Conservation (phyloP, 768 basidiomycete genomes). For the Agrocybe praecox region DNA sequence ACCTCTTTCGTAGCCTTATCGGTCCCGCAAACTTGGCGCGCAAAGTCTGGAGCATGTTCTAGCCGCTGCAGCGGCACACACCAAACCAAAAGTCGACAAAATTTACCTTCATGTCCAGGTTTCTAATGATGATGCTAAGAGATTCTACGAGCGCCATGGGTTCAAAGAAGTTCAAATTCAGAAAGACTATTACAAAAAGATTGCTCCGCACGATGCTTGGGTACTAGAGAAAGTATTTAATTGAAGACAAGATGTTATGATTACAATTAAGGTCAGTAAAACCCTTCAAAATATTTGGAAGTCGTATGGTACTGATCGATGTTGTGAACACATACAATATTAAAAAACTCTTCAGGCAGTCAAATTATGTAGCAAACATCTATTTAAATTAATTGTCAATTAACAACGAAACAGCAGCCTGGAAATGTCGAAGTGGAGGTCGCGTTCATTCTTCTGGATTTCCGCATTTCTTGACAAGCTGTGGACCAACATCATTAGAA, state of each 20-base stretch:
- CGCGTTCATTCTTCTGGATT: constrained; percentile 54
- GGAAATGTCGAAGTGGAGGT: not conserved
- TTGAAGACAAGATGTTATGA: constrained; percentile 16
- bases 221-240: constrained; percentile 68
- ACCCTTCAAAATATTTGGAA: constrained; percentile 1
- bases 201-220: constrained; percentile 85
- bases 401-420: not conserved
- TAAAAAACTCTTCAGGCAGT: constrained; percentile 10
- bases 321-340: constrained; percentile 7
- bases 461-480: constrained; percentile 83
- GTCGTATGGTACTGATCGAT: constrained; percentile 11
- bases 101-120: constrained; percentile 88
- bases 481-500: constrained; percentile 4
- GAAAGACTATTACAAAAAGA: constrained; percentile 88
- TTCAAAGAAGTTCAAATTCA: constrained; percentile 70
- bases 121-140: constrained; percentile 76
- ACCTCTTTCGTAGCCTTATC: constrained; percentile 67
- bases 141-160: constrained; percentile 83
- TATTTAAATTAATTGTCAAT: constrained; percentile 12
- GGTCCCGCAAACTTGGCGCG: constrained; percentile 76
- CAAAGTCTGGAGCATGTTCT: constrained; percentile 70
- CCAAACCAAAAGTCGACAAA: constrained; percentile 63
- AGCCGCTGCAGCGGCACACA: constrained; percentile 57
- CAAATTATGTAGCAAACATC: constrained; percentile 21
- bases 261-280: constrained; percentile 20